Base-by-base conservation (phyloP, 164 flowering plant genomes). In the Kalanchoe fedtschenkoi region DNA sequence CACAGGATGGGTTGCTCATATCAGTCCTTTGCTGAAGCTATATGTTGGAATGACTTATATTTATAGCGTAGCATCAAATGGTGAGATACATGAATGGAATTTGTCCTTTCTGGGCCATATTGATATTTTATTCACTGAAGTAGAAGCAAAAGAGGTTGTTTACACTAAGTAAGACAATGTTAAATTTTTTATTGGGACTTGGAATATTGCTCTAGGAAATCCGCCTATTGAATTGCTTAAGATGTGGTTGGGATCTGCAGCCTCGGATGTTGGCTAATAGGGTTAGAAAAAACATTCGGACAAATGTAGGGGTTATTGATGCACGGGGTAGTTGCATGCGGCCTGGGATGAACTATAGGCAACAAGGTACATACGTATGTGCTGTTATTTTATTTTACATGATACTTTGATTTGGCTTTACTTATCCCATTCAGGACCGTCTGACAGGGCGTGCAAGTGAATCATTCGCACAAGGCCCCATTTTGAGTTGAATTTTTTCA, bases 151-250 rank as follows among this genome's bases (percentile, higher is more conserved):
- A 66, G 92, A 84, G 42, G 34, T 65, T 19, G 30, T 59, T 6
- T 91, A 86, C 66, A 77, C 81, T 15, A 84, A 77, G 68, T 68
- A 53, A 42, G 88, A 86, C 66, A 78, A 72, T 67, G 6, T 87
- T 39, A 91, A 78, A 66, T 76, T 95, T 35, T 70, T 95, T 61
- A 68, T 78, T 10, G 96, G 99, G 5, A 86, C 97, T 17, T 95
- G 97, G 99, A 95, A 95, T 82, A 96, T 91, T 65, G 99, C 91
- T 24, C 97, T 91, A 70, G 99, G 89, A 74, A 95, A 75, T 72
- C 81, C 97, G 33, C 74, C 85, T 46, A 82, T 70, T 44, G 99
- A 95, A 15, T 72, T 96, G 34, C 95, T 95, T 26, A 76, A 77
- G 51, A 58, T 86, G n/a, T 95, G 99, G 99, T 58, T 95, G 47